Conservation (phyloP, 2,329 filamentous ascomycete species). For the Hansfordia pulvinata region DNA sequence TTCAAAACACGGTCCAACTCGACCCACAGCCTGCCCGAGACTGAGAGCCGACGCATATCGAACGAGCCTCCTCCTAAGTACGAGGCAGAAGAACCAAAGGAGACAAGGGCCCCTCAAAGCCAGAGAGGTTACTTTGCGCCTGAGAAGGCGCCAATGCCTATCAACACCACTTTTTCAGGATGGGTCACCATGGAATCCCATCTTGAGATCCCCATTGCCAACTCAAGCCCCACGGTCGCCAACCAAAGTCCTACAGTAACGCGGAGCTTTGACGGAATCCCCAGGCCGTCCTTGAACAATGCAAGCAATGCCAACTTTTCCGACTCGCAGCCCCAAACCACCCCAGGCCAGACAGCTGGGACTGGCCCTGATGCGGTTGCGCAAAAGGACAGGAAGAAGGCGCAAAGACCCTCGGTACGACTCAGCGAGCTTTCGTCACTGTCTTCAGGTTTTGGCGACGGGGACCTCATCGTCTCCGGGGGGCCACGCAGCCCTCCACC, state of each 20-base stretch:
- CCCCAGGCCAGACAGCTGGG: too few species aligned
- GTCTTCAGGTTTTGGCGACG: slow-evolving; percentile 52
- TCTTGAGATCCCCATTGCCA: too few species aligned
- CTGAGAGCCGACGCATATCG: slow-evolving; percentile 5
- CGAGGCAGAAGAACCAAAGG: slow-evolving; percentile 10
- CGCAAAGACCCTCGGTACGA: slow-evolving; percentile 22
- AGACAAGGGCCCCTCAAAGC: slow-evolving; percentile 8
- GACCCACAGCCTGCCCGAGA: slow-evolving; percentile 5
- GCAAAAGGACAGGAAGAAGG: too few species aligned
- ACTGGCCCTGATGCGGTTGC: too few species aligned
- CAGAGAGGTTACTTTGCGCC: slow-evolving; percentile 11
- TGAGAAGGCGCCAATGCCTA: slow-evolving; percentile 9
- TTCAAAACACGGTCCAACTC: slow-evolving; percentile 8
- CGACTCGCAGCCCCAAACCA: too few species aligned
- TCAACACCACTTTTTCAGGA: too few species aligned
- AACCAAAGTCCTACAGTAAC: too few species aligned
- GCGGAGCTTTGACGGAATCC: too few species aligned
- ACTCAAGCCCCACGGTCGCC: too few species aligned
- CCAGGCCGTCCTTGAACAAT: too few species aligned
- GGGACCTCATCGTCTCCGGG: slow-evolving; percentile 36
- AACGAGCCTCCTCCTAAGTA: slow-evolving; percentile 13
- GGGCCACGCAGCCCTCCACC: slow-evolving; percentile 7
- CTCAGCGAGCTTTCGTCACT: slow-evolving; percentile 42
- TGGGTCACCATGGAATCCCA: too few species aligned
- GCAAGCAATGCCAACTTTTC: too few species aligned